These are phyloP conservation scores for Lizanozyma gosingica DNA, from an alignment of 1,139 yeast species.

Conservation along the genomic window DNA sequence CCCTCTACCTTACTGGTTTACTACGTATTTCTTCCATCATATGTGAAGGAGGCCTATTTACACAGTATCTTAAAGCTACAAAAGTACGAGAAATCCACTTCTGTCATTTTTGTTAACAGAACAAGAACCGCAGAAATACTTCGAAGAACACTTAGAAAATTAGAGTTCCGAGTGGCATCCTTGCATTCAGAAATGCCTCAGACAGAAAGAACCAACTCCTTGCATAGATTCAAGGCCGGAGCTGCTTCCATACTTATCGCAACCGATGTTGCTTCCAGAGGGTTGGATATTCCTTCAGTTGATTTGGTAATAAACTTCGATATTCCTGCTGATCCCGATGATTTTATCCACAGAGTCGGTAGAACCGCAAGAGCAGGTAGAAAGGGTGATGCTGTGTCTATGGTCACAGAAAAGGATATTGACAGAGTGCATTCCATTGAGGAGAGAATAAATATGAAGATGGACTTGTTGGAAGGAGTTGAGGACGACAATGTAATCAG, in stretches of 20 bases:
- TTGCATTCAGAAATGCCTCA: constrained; percentile 95
- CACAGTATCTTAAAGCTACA: constrained; percentile 58
- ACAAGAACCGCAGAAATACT: constrained; percentile 84
- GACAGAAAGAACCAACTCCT: constrained; percentile 77
- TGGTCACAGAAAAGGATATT: constrained; percentile 82
- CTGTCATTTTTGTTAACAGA: constrained; percentile 84
- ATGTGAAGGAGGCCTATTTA: constrained; percentile 85
- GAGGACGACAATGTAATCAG: constrained; percentile 71
- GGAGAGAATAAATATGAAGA: constrained; percentile 67
- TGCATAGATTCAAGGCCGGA: constrained; percentile 88
- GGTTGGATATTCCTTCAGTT: constrained; percentile 90
- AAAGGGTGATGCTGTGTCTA: constrained; percentile 40
- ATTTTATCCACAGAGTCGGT: constrained; percentile 93
- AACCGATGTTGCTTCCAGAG: constrained; percentile 96
- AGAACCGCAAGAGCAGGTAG: constrained; percentile 91
- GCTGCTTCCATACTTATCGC: constrained; percentile 91
- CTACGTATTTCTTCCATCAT: constrained; percentile 59
- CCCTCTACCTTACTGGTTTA: constrained; percentile 63
- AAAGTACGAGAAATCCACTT: constrained; percentile 56
- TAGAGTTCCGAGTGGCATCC: constrained; percentile 79
- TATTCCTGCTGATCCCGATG: constrained; percentile 94
- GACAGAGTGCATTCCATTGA: constrained; percentile 78
- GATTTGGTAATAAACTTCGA: constrained; percentile 86
- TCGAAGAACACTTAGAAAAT: constrained; percentile 60
- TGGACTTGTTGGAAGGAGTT: constrained; percentile 62